Conservation (phyloP, 78 protist genomes). For the Diacronema lutheri region DNA sequence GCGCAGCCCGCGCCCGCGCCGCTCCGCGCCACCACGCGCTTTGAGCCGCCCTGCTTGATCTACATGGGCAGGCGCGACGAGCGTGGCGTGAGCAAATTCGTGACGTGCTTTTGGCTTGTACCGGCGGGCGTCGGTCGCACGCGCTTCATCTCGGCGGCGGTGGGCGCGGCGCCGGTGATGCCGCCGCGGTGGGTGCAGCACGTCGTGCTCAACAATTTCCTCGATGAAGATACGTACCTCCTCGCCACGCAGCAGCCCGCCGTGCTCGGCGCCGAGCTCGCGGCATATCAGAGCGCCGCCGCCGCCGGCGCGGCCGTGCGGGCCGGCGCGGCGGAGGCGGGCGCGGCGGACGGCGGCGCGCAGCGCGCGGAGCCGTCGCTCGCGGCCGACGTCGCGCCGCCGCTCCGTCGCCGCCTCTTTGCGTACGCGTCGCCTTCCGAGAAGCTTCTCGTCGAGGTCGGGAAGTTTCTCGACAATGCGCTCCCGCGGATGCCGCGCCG, state of each 20-base stretch:
- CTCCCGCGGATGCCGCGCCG: neutral
- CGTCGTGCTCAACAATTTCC: neutral
- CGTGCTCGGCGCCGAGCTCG: neutral
- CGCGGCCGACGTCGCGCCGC: too few relatives aligned
- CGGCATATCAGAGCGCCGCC: neutral
- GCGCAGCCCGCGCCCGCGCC: neutral
- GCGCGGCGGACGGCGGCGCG: neutral
- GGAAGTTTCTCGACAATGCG: neutral
- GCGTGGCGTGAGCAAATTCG: neutral
- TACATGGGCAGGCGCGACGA: neutral
- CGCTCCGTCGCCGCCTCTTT: neutral
- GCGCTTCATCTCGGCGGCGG: neutral
- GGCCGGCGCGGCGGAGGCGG: neutral
- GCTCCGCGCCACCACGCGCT: neutral
- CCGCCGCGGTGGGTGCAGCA: conserved; percentile 11
- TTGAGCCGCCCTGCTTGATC: neutral
- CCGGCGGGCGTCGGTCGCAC: neutral
- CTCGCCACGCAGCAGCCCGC: conserved; percentile 14
- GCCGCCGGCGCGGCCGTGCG: neutral
- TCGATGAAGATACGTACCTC: conserved; percentile 8
- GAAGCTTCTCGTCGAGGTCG: neutral
- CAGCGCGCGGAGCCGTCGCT: too few relatives aligned
- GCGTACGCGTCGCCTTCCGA: neutral
- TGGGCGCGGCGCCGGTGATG: neutral
- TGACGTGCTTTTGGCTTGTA: neutral